Evolutionary conservation across 176 grass and related monocot species (phyloP).

Genomic region (Tuctoria greenei): DNA sequence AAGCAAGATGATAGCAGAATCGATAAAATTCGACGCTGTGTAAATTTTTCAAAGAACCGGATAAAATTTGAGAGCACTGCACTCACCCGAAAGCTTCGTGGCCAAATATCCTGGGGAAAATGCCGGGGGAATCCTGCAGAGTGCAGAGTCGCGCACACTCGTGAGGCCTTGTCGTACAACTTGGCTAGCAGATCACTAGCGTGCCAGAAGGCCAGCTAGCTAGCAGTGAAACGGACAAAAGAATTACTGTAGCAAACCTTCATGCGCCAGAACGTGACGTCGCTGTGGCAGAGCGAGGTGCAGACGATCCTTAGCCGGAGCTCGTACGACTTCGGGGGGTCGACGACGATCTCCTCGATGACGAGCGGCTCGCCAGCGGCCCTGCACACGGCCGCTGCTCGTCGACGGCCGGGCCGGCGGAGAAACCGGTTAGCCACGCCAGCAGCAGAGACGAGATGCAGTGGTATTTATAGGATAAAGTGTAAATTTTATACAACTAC

Average conservation of each 20-base stretch:
- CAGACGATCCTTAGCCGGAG: constrained; percentile 72
- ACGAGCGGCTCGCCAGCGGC: constrained; percentile 59
- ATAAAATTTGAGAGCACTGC: neutral
- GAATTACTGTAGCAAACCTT: constrained; percentile 46
- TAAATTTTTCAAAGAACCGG: neutral
- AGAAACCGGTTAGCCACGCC: neutral
- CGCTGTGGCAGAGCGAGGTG: constrained; percentile 85
- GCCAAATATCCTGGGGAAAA: constrained; percentile 72
- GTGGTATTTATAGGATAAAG: too few species aligned
- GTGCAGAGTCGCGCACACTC: constrained; percentile 18
- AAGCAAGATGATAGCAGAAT: too few species aligned
- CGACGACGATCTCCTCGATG: constrained; percentile 80
- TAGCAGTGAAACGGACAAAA: neutral
- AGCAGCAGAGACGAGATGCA: too few species aligned
- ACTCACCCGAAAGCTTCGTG: constrained; percentile 86
- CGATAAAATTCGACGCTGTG: neutral
- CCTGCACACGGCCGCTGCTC: constrained; percentile 78
- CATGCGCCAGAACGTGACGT: constrained; percentile 86
- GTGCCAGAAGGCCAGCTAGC: neutral
- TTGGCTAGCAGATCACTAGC: too few species aligned
- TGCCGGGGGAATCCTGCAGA: constrained; percentile 46
- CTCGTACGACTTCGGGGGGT: constrained; percentile 63
- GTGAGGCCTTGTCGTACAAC: neutral
- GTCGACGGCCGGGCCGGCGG: neutral
- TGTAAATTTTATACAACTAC: too few species aligned